Evolutionary conservation across 2,329 filamentous ascomycete genomes (phyloP), one percentile per base, ranked within the genome.

Genomic region (Scopulariopsis brevicaulis): DNA sequence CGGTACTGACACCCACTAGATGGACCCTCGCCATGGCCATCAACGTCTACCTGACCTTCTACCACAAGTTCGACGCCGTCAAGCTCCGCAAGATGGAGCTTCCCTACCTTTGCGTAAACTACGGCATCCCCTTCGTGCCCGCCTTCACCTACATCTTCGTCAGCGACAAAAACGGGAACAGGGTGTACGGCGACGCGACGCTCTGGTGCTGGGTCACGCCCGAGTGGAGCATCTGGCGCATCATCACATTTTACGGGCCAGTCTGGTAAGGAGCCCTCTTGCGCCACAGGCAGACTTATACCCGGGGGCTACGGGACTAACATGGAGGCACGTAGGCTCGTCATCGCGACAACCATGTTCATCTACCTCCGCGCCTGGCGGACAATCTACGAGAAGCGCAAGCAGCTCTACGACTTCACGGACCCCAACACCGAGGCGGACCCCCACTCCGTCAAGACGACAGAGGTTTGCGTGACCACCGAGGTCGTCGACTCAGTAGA

Each of bases 11-110:
- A 50, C 15, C n/a, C 24, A 4, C 84, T 0, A 73, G 85, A 40
- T 90, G 85, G 87, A 86, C 85, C 1, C 74, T 90, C 61, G 83
- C 84, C 57, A 92, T 93, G 88, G 87, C 88, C 1, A 75, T 84
- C 63, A 93, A 92, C 67, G 87, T 93, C 57, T 88, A 88, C 67
- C 71, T 92, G 11, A 90, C 87, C 0, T 89, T 92, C 66, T 90
- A 89, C 68, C 76, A 76, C 62, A 84, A 84, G 61, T 90, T 83
- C 64, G 81, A 85, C 59, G 79, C 83, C 0, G 68, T 74, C 1
- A 77, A 80, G 57, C 74, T 93, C 22, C 81, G 80, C 18, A 74
- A 69, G 50, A 75, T 91, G 63, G 88, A 92, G 66, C 77, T 82
- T 57, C 83, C 77, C 60, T 92, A 92, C 63, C 65, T 87, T 1